Percentiles rank a stretch among this genome's conserved stretches.
Evolutionary conservation across 2,329 filamentous ascomycete species (phyloP).

Genomic region (Zymoseptoria brevis): DNA sequence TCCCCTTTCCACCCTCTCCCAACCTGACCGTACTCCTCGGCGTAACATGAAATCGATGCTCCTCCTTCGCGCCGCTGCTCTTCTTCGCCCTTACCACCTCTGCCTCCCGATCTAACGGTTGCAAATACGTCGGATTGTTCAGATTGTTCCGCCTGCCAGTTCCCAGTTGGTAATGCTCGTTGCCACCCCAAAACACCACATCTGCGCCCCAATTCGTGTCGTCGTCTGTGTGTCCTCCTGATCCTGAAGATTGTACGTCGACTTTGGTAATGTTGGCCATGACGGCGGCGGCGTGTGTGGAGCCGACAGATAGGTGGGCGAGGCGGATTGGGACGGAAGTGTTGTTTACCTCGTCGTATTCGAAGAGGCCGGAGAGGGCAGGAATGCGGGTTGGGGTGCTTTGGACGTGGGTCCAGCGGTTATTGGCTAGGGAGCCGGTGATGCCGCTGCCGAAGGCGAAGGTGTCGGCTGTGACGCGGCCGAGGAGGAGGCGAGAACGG

Average conservation of each 20-base stretch:
- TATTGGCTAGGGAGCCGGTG: conserved; percentile 72
- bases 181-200: conserved; percentile 88
- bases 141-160: conserved; percentile 82
- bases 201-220: conserved; percentile 85
- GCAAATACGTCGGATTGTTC: conserved; percentile 67
- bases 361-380: conserved; percentile 70
- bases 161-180: conserved; percentile 87
- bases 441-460: conserved; percentile 87
- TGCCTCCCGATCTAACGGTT: conserved; percentile 59
- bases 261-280: conserved; percentile 65
- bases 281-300: conserved; percentile 72
- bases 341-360: conserved; percentile 71
- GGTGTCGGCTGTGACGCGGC: conserved; percentile 62
- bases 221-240: conserved; percentile 39
- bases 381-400: conserved; percentile 71
- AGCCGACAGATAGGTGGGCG: conserved; percentile 63
- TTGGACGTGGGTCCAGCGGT: conserved; percentile 83
- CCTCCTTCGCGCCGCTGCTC: conserved; percentile 52
- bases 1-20: conserved; percentile 57
- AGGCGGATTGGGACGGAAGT: conserved; percentile 69
- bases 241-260: background rate
- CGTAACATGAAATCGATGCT: conserved; percentile 72
- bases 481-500: conserved; percentile 37
- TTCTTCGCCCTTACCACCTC: conserved; percentile 54
- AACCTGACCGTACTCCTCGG: conserved; percentile 64